Conservation (phyloP, 192 early-diverging fungal species). For the Chytriomyces sp. region DNA sequence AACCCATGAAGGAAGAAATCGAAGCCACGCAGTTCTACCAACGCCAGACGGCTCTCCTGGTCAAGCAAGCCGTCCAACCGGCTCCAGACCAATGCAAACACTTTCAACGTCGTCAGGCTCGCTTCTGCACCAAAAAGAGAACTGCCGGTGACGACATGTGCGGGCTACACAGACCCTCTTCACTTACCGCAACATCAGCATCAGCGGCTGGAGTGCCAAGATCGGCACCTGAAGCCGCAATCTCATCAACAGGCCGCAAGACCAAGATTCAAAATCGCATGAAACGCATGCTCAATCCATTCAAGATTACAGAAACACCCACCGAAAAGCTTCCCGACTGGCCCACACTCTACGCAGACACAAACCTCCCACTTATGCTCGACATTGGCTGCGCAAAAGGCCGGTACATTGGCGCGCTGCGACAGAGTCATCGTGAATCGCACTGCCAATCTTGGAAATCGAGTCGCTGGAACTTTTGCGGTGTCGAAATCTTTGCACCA, state of each 20-base stretch:
- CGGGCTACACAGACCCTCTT: not conserved
- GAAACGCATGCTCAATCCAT: constrained; percentile 40
- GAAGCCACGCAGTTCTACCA: not conserved
- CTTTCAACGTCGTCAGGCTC: not conserved
- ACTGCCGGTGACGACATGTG: constrained; percentile 1
- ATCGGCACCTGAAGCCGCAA: not conserved
- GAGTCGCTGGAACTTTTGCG: constrained; percentile 38
- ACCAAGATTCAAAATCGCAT: constrained; percentile 4
- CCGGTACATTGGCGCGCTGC: constrained; percentile 12
- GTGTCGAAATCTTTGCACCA: constrained; percentile 38
- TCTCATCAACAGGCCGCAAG: not conserved
- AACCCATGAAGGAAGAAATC: constrained; percentile 1
- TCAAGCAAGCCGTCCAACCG: not conserved
- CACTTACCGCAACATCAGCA: not conserved
- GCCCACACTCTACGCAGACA: constrained; percentile 17
- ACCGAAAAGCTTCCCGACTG: constrained; percentile 27
- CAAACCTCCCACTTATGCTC: constrained; percentile 16
- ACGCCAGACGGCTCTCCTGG: constrained; percentile 1
- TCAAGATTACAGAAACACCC: constrained; percentile 20
- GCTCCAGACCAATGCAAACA: not conserved
- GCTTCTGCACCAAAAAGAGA: constrained; percentile 13
- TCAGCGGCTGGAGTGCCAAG: not conserved
- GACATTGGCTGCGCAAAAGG: constrained; percentile 46
- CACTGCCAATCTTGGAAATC: not conserved
- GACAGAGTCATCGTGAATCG: not conserved